Base-by-base conservation (phyloP, 2,329 filamentous ascomycete genomes). In the Myriosclerotinia curreyana region DNA sequence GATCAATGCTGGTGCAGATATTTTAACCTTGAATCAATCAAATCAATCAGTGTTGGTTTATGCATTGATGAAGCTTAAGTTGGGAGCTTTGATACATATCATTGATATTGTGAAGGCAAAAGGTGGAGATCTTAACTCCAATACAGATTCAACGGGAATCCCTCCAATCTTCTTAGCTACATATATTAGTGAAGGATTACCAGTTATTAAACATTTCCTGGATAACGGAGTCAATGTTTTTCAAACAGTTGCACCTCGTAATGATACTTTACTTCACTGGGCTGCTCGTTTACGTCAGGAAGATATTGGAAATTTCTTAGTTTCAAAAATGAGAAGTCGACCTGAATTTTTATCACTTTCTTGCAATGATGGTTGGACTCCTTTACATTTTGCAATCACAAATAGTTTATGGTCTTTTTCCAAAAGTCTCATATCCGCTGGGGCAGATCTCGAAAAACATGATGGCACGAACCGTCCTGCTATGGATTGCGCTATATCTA, bases 151-250 rank as follows among this genome's bases (percentile, higher is more conserved):
- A 17, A 12, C 31, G 17, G 34, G 53, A 49, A n/a, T 25, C 3
- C 51, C 61, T 17, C 61, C 61, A 12, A 38, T 63, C 36, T 63
- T 63, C 36, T 34, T 58, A 25, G 61, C 61, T n/a, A 38, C 46
- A 5, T 22, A 36, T 25, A 58, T 36, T 14, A 28, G 7, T 6
- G 34, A 51, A 31, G 53, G 34, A 48, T 34, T 31, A 36, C 44
- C 49, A n/a, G 12, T 58, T 15, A 22, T 63, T 8, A 50, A 59
- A 25, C 44, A 58, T 25, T 50, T 63, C 7, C 22, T 63, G 20
- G 38, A 48, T 0, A 28, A 50, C 31, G 61, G 61, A 15, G 61
- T 44, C 3, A n/a, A 36, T n/a, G 25, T 63, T 20, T 63, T 49
- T 11, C 61, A 44, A n/a, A 17, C 9, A 40, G 6, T 20, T 2